These are phyloP conservation scores for Naganishia randhawae DNA, from an alignment of 768 basidiomycete genomes.

Conservation along the genomic window DNA sequence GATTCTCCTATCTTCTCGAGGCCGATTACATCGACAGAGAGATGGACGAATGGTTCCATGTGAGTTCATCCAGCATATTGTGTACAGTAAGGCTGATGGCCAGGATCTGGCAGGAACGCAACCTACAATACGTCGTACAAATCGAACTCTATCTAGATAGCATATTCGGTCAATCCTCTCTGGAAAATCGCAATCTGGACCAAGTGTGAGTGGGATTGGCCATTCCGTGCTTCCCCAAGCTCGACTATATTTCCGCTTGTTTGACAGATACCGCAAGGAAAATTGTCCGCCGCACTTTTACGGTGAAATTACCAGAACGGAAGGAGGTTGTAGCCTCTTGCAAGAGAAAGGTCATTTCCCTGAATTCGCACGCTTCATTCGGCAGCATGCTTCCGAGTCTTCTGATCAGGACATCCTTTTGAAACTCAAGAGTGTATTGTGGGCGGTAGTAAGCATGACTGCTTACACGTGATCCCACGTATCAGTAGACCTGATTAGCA, in stretches of 20 bases:
- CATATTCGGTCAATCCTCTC: not conserved
- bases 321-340: slow-evolving; percentile 84
- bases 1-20: slow-evolving; percentile 86
- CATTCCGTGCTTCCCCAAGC: no score
- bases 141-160: slow-evolving; percentile 65
- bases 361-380: slow-evolving; percentile 85
- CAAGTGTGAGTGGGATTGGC: not conserved
- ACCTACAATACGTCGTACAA: slow-evolving; percentile 85
- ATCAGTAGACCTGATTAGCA: not conserved
- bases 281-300: slow-evolving; percentile 84
- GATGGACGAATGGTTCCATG: slow-evolving; percentile 94
- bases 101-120: slow-evolving; percentile 68
- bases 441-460: slow-evolving; percentile 76
- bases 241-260: not conserved
- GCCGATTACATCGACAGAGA: slow-evolving; percentile 89
- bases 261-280: not conserved
- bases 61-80: slow-evolving; percentile 51
- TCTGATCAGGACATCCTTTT: slow-evolving; percentile 77
- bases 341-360: slow-evolving; percentile 84
- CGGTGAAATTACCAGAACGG: slow-evolving; percentile 95
- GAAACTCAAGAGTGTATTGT: slow-evolving; percentile 89
- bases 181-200: slow-evolving; percentile 1
- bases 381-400: slow-evolving; percentile 77
- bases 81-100: not conserved
- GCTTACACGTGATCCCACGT: slow-evolving; percentile 7